Evolutionary conservation across 768 basidiomycete genomes (phyloP).

Genomic region (Boletus vermiculosoides): DNA sequence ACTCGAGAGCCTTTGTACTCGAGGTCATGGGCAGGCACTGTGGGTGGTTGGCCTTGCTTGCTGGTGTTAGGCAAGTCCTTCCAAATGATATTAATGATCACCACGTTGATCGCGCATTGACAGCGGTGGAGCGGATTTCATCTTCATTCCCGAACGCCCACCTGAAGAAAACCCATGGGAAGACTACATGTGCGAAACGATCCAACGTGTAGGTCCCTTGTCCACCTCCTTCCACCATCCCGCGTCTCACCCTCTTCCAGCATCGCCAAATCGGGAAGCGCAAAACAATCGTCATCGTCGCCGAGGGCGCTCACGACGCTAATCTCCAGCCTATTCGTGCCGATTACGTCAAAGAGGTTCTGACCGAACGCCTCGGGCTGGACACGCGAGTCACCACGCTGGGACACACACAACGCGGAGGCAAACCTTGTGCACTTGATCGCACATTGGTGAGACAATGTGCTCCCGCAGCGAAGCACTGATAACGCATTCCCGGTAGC

Average conservation of each 20-base stretch:
- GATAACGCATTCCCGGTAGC: conserved; percentile 45
- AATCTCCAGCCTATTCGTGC: conserved; percentile 90
- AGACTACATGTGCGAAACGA: conserved; percentile 83
- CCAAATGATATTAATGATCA: background rate
- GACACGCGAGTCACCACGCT: conserved; percentile 97
- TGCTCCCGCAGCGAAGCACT: conserved; percentile 1
- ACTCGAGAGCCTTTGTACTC: conserved; percentile 95
- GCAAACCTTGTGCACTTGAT: conserved; percentile 89
- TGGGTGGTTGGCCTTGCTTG: conserved; percentile 96
- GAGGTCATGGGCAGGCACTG: conserved; percentile 99
- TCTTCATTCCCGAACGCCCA: conserved; percentile 96
- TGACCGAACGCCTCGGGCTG: conserved; percentile 81
- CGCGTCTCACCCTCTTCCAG: conserved; percentile 39
- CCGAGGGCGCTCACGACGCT: conserved; percentile 91
- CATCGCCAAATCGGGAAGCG: conserved; percentile 92
- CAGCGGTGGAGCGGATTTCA: conserved; percentile 91
- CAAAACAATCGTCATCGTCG: conserved; percentile 97
- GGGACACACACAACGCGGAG: conserved; percentile 96
- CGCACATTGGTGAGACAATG: conserved; percentile 72
- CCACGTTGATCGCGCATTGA: conserved; percentile 10
- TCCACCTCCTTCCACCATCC: background rate
- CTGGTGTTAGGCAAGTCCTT: conserved; percentile 74
- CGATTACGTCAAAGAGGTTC: conserved; percentile 86
- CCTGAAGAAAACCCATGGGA: conserved; percentile 83
- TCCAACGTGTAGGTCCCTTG: conserved; percentile 60